Base-by-base conservation (phyloP, 305 asterid genomes). In the Fraxinus sp. region DNA sequence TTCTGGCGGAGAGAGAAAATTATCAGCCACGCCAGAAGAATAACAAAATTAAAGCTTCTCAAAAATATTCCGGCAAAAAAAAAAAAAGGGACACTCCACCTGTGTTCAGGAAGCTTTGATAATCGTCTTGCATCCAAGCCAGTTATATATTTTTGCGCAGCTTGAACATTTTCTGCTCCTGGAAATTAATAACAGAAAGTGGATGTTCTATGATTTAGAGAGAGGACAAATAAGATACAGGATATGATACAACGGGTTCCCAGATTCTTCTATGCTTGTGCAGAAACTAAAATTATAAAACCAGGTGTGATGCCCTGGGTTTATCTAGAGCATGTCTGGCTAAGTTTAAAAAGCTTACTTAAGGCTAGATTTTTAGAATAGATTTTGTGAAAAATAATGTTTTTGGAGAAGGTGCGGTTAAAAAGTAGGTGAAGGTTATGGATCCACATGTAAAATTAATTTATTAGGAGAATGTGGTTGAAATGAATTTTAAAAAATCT, bases 101-200 rank as follows among this genome's bases (percentile, higher is more conserved):
- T 96, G 92, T 91, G 90, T 79, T 94, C 99, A 10, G 99, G 89
- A 78, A 96, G 95, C 90, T 96, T 96, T 62, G 99, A 80, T 85
- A 96, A 88, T 89, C 99, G 90, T 89, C 99, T 89, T 83, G 99
- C 97, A 83, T 96, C 99, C 88, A 96, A 90, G 83, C 99, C 99
- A 10, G 99, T 94, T 79, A 96, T 88, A 76, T 89, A 96, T 78
- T 91, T 96, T 83, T 96, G 99, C 71, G 98, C 98, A 77, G 97
- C 97, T 89, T 93, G 98, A 87, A 94, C 91, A 86, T 92, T 83
- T 86, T 96, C 98, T 16, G 89, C 80, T 32, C 99, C 99, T 96
- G 93, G 37, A 84, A 41, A 68, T 78, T 49, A 55, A 46, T 36
- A 18, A 41, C 36, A 55, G 46, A 71, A 80, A 16, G 32, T 18